Conservation (phyloP, 208 protist species). For the Trypanosoma grayi region DNA sequence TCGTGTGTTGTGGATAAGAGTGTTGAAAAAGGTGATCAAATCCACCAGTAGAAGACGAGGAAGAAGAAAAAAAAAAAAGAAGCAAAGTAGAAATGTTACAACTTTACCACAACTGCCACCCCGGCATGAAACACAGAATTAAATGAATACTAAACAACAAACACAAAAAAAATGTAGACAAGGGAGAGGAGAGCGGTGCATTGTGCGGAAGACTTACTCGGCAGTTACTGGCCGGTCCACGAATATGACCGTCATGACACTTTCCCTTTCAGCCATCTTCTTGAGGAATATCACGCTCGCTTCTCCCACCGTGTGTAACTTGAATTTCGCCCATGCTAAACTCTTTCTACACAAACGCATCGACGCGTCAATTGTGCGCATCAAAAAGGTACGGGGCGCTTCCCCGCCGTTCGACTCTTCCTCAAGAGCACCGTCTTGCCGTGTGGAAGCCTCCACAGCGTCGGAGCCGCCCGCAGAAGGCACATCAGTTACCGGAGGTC, state of each 20-base stretch:
- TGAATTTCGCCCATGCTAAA: background rate
- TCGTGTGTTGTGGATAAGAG: no score
- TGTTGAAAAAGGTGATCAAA: no score
- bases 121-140: background rate
- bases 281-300: background rate
- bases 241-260: slow-evolving; percentile 22
- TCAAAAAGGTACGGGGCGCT: no score
- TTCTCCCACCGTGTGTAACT: background rate
- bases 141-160: slow-evolving; percentile 2
- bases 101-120: no score
- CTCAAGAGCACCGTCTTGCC: no score
- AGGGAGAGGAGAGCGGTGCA: background rate
- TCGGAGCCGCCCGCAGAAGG: no score
- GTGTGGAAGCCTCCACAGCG: no score
- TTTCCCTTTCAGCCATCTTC: slow-evolving; percentile 19
- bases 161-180: background rate
- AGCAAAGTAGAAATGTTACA: no score
- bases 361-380: background rate
- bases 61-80: slow-evolving; percentile 8
- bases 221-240: slow-evolving; percentile 2
- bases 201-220: background rate
- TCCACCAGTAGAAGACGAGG: background rate
- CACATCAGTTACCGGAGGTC: no score
- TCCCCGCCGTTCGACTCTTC: no score
- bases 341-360: background rate